Percentiles rank a stretch among this genome's conserved stretches.
Conservation (phyloP, 2,329 filamentous ascomycete species). For the Colletotrichum musicola region DNA sequence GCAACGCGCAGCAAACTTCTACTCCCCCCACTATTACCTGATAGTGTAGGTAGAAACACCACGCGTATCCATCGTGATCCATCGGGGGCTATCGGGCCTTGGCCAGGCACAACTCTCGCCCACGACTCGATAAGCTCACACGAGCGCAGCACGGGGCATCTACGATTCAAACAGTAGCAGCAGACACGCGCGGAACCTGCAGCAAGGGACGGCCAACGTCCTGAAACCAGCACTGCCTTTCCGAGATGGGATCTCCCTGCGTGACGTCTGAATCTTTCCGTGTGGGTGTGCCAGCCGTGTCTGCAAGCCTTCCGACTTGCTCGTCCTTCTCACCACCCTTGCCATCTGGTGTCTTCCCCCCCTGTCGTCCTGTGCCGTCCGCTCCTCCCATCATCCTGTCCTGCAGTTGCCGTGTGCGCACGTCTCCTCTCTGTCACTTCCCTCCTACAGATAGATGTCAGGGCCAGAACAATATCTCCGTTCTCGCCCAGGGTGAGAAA, state of each 20-base stretch:
- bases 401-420: neutral
- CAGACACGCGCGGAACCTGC: neutral
- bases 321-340: neutral
- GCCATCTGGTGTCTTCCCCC: constrained; percentile 2
- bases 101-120: neutral
- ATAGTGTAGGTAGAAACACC: neutral
- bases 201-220: constrained; percentile 28
- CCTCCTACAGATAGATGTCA: constrained; percentile 8
- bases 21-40: neutral
- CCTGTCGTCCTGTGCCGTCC: constrained; percentile 5
- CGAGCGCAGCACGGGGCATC: constrained; percentile 17
- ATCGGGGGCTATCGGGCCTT: constrained; percentile 1
- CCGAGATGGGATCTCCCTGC: constrained; percentile 36
- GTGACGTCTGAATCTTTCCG: constrained; percentile 30
- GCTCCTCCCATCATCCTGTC: constrained; percentile 3
- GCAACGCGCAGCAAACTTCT: neutral
- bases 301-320: constrained; percentile 12
- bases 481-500: constrained; percentile 28
- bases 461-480: constrained; percentile 4
- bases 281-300: constrained; percentile 16
- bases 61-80: constrained; percentile 5
- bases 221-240: constrained; percentile 35
- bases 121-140: constrained; percentile 30
- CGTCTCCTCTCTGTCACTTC: neutral
- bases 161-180: neutral